Evolutionary conservation across 108 stramenopile genomes (phyloP).

Genomic region (Pseudonitzschia pungens): DNA sequence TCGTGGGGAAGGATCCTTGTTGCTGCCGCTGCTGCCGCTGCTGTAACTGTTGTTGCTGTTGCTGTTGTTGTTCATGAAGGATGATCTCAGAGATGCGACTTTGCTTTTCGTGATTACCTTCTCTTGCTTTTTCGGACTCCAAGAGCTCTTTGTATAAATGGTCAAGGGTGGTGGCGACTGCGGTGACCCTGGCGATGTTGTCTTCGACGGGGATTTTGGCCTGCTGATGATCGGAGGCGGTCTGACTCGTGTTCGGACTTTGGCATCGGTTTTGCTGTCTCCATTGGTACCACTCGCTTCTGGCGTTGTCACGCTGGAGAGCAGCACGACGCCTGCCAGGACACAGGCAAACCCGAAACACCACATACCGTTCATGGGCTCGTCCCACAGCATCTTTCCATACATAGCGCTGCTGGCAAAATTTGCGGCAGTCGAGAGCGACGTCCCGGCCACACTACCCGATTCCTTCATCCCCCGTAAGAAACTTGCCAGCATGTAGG

Average conservation of each 20-base stretch:
- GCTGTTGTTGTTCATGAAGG: background rate
- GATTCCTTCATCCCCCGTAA: constrained; percentile 77
- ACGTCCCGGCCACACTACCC: constrained; percentile 73
- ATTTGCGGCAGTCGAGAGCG: constrained; percentile 72
- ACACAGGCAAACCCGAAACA: constrained; percentile 48
- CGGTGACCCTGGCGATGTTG: background rate
- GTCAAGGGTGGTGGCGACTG: background rate
- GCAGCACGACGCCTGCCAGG: constrained; percentile 37
- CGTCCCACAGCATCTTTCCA: constrained; percentile 43
- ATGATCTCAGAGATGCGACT: constrained; percentile 1
- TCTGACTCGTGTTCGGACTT: background rate
- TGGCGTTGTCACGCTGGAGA: constrained; percentile 26
- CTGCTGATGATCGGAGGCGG: background rate
- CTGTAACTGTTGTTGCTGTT: background rate
- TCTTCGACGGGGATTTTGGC: background rate
- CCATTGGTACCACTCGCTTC: background rate
- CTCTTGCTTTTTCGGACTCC: background rate
- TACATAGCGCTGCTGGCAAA: constrained; percentile 46
- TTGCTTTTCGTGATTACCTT: background rate
- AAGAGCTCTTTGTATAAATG: background rate
- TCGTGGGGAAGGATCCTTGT: background rate
- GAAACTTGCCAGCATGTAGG: constrained; percentile 70
- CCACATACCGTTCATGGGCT: constrained; percentile 36
- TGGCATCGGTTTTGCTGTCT: background rate
- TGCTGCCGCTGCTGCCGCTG: background rate